Base-by-base conservation (phyloP, 495 filamentous ascomycete species). In the Daldinia caldariorum region DNA sequence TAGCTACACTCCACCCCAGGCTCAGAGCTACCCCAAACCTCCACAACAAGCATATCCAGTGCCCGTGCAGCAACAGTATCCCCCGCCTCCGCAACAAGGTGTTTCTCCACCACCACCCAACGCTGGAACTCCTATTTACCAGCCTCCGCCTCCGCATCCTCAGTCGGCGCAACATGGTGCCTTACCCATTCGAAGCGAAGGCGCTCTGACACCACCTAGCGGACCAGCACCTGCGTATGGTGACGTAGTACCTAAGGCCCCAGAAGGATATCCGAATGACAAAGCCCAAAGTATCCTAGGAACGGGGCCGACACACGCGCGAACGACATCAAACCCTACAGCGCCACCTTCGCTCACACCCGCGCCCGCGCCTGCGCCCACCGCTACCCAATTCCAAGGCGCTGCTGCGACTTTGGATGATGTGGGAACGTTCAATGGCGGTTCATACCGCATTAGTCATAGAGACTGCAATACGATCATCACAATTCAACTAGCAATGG, bases 401-500 rank as follows among this genome's bases (percentile, higher is more conserved):
- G 88, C 86, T 0, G 74, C 67, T 1, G 84, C 89, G 3, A 85
- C 85, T 1, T 80, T 88, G 32, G 95, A 98, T 78, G 92, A 95
- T 58, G 83, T 94, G 12, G 95, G 95, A 3, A 97, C 91, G 0
- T 98, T 99, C 84, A 97, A 98, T 80, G 95, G 95, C 10, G 95
- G 95, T 8, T 93, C 89, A 68, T 99, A 94, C 76, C 83, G 96
- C 20, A 92, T 99, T 78, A 95, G 92, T 70, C 95, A 99, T 74
- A 86, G 95, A 6, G 94, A 98, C 74, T 89, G 86, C 45, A 99
- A 99, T 76, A 92, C 92, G 0, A 86, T 98, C 43, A 72, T 97
- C 50, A 99, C 96, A 0, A 61, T 99, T 2, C 94, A 97, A 75
- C 78, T 99, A 13, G 94, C 95, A 3, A 89, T 94, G 73, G 94